Evolutionary conservation across 139 green algal species (phyloP).

Genomic region (Raphidocelis subcapitata): DNA sequence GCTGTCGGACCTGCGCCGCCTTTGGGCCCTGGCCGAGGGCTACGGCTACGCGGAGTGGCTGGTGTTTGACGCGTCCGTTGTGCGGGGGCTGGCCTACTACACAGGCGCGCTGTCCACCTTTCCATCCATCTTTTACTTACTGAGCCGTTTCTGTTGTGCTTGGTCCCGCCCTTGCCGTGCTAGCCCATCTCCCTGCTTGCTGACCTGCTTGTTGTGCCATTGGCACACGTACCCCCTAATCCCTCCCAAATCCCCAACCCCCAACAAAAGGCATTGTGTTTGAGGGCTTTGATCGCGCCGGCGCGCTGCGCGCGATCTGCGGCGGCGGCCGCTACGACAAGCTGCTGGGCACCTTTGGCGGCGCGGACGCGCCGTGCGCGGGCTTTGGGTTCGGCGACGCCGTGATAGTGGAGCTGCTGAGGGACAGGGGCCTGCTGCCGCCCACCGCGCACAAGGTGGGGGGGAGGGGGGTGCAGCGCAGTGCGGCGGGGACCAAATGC

Average conservation of each 20-base stretch:
- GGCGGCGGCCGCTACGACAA: conserved; percentile 95
- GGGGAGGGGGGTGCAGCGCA: too few relatives aligned
- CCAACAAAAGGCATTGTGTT: conserved; percentile 78
- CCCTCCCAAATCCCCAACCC: too few relatives aligned
- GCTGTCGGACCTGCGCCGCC: conserved; percentile 73
- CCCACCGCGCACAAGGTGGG: conserved; percentile 49
- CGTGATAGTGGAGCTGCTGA: conserved; percentile 97
- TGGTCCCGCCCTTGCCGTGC: too few relatives aligned
- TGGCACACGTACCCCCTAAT: too few relatives aligned
- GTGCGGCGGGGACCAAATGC: too few relatives aligned
- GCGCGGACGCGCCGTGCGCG: conserved; percentile 74
- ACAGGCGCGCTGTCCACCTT: conserved; percentile 60
- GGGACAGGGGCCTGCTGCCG: conserved; percentile 80
- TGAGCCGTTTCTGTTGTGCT: too few relatives aligned
- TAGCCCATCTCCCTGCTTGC: too few relatives aligned
- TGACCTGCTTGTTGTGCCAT: too few relatives aligned
- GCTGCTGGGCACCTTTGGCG: conserved; percentile 88
- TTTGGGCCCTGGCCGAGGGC: conserved; percentile 85
- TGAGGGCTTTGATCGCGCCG: conserved; percentile 90
- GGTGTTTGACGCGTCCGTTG: conserved; percentile 89
- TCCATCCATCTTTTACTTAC: neutral
- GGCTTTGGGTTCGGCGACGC: conserved; percentile 97
- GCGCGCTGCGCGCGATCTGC: conserved; percentile 93
- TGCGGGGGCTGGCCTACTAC: conserved; percentile 98
- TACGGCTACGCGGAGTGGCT: conserved; percentile 93